A percentile compares a stretch with the other conserved stretches of the same genome.
These are phyloP conservation scores for Crassisporium funariophilum DNA, from an alignment of 768 basidiomycete species.

Conservation along the genomic window DNA sequence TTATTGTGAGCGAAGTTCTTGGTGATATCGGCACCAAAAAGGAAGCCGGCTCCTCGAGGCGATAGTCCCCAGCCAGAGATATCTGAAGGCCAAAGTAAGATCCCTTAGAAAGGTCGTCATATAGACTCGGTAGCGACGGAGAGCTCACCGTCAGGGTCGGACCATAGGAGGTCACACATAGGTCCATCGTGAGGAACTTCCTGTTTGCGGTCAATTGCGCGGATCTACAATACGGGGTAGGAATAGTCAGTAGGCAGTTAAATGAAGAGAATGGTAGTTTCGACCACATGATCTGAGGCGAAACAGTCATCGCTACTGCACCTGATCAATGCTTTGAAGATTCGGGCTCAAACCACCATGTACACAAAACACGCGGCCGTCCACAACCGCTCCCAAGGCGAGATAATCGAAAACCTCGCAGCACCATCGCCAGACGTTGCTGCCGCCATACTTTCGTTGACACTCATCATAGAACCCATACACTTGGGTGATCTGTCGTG, in stretches of 20 bases:
- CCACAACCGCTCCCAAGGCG: slow-evolving; percentile 93
- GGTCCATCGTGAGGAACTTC: slow-evolving; percentile 98
- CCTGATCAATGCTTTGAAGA: slow-evolving; percentile 86
- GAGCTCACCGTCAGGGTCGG: slow-evolving; percentile 89
- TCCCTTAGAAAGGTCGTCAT: too few relatives aligned
- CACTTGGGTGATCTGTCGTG: slow-evolving; percentile 94
- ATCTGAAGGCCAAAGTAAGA: too few relatives aligned
- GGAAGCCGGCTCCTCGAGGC: slow-evolving; percentile 94
- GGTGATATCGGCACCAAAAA: slow-evolving; percentile 92
- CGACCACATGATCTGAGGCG: background rate
- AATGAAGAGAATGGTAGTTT: background rate
- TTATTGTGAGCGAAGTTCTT: slow-evolving; percentile 90
- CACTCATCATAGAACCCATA: slow-evolving; percentile 97
- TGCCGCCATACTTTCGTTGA: slow-evolving; percentile 91
- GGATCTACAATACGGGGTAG: slow-evolving; percentile 57
- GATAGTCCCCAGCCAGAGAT: slow-evolving; percentile 96
- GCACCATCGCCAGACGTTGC: slow-evolving; percentile 97
- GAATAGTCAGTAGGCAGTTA: background rate
- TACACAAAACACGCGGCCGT: slow-evolving; percentile 95
- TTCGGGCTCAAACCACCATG: slow-evolving; percentile 95
- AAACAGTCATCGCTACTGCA: slow-evolving; percentile 33
- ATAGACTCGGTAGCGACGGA: background rate
- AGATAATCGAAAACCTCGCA: slow-evolving; percentile 99
- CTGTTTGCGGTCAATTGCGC: slow-evolving; percentile 92
- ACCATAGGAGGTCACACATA: slow-evolving; percentile 99